Evolutionary conservation across 2,329 filamentous ascomycete genomes (phyloP).

Genomic region (Reticulascus tulasneorum): DNA sequence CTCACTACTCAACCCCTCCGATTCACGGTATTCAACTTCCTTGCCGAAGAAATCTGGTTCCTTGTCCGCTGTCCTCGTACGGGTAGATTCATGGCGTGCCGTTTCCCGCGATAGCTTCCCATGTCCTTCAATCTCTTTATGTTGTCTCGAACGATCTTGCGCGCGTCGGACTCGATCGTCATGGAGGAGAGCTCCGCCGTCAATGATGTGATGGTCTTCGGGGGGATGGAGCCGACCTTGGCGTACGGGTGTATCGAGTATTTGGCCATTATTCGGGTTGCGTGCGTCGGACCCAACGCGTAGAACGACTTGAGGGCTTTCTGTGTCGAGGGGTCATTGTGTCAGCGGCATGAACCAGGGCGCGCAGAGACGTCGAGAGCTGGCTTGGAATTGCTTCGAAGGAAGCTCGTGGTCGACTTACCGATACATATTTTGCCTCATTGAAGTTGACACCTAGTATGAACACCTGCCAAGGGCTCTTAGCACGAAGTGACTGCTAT

Average conservation of each 20-base stretch:
- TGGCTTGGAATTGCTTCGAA: background rate
- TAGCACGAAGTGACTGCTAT: background rate
- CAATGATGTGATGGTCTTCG: conserved; percentile 74
- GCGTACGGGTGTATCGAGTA: conserved; percentile 83
- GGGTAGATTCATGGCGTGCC: conserved; percentile 90
- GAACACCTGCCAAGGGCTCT: conserved; percentile 57
- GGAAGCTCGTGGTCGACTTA: conserved; percentile 33
- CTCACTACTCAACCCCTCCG: conserved; percentile 38
- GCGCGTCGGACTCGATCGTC: conserved; percentile 89
- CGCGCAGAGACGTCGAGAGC: conserved; percentile 4
- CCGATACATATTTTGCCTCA: conserved; percentile 79
- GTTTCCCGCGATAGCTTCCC: conserved; percentile 79
- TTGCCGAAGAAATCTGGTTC: conserved; percentile 61
- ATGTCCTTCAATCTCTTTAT: conserved; percentile 85
- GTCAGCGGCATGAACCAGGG: too few species aligned
- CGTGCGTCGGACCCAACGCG: conserved; percentile 69
- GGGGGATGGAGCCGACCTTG: conserved; percentile 69
- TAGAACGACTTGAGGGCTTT: conserved; percentile 82
- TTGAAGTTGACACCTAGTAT: conserved; percentile 83
- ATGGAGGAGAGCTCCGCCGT: conserved; percentile 83
- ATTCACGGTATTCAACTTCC: conserved; percentile 58
- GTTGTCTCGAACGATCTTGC: conserved; percentile 74
- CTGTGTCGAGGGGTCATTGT: conserved; percentile 34
- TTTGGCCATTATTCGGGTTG: conserved; percentile 76
- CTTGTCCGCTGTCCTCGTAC: conserved; percentile 87